Evolutionary conservation across 2,329 filamentous ascomycete genomes (phyloP), one percentile per base, ranked within the genome.

Genomic region (Cercospora zeae-maydis): DNA sequence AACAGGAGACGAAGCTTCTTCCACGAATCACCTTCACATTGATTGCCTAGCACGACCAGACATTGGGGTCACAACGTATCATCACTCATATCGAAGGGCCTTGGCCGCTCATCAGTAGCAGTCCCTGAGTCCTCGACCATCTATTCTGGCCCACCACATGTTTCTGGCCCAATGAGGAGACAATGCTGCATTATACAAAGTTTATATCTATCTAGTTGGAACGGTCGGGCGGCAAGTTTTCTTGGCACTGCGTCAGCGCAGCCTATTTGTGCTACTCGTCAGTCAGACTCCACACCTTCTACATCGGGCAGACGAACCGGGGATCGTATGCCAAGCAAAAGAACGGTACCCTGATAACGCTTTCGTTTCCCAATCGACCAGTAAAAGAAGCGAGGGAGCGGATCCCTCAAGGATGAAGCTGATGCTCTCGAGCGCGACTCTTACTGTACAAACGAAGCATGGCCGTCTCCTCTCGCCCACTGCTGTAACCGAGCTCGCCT

Each of bases 281-380:
- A 16, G 31, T 55, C 21, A 27, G 52, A 55, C 52, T 27, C 52
- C 52, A 55, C 52, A 55, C 52, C 52, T 36, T 55, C 52, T 39
- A 14, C 52, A 55, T 55, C 33, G 19, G 52, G 52, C 31, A 55
- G 31, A 37, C 31, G 31, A 36, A 37, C 52, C 52, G 33, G 21
- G 36, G 10, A 36, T 21, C 10, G 2, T 37, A 55, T 27, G 36
- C 31, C 52, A 55, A 55, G 33, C 10, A 37, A 39, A 14, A 21
- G 52, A 39, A 37, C 52, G 52, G 24, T 33, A 39, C 30, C 24
- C 36, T 31, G 19, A 55, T 24, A 55, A 49, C 42, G 42, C 42
- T 8, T 4, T 49, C 24, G 42, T 21, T 49, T 49, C 6, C 42
- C 42, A 30, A 14, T 49, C 21, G 24, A 27, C 42, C 42, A 49